phyloP scores from a whole-genome alignment of 2,329 filamentous ascomycete species.

The Exutisphaerella laricina region DNA sequence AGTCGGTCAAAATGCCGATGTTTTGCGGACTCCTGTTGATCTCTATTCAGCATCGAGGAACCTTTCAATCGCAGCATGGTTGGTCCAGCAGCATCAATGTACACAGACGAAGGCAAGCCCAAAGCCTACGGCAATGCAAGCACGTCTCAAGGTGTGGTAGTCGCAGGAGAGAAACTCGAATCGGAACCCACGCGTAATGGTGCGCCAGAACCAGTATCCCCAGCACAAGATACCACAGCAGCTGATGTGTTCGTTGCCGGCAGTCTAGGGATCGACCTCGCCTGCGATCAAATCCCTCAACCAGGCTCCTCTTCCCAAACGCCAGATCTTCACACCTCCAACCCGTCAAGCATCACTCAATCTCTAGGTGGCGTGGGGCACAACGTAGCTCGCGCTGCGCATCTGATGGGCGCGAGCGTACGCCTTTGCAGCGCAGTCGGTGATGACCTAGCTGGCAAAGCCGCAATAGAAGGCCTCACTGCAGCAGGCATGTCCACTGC shows the following conservation, averaged over 20 bases:
- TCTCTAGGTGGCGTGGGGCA: constrained; percentile 86
- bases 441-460: constrained; percentile 70
- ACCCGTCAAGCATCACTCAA: constrained; percentile 73
- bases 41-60: not conserved
- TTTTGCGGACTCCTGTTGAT: not conserved
- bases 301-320: constrained; percentile 36
- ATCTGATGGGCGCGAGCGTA: constrained; percentile 61
- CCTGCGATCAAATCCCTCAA: constrained; percentile 20
- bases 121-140: not conserved
- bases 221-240: constrained; percentile 13
- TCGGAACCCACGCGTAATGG: not conserved
- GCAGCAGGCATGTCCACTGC: constrained; percentile 58
- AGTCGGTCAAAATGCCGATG: not conserved
- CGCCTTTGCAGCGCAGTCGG: constrained; percentile 75
- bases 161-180: not conserved
- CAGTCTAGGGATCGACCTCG: constrained; percentile 59
- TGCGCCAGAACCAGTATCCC: not conserved
- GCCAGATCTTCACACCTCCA: constrained; percentile 69
- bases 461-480: constrained; percentile 62
- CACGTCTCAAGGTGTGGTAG: constrained; percentile 3
- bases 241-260: constrained; percentile 79
- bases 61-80: constrained; percentile 3
- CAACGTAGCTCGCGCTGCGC: constrained; percentile 82
- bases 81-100: constrained; percentile 15
- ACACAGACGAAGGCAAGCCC: constrained; percentile 14